A percentile compares a stretch with the other conserved stretches of the same genome.
These are phyloP conservation scores for Cladosporium oxysporum DNA, from an alignment of 2,329 filamentous ascomycete genomes.

Conservation along the genomic window DNA sequence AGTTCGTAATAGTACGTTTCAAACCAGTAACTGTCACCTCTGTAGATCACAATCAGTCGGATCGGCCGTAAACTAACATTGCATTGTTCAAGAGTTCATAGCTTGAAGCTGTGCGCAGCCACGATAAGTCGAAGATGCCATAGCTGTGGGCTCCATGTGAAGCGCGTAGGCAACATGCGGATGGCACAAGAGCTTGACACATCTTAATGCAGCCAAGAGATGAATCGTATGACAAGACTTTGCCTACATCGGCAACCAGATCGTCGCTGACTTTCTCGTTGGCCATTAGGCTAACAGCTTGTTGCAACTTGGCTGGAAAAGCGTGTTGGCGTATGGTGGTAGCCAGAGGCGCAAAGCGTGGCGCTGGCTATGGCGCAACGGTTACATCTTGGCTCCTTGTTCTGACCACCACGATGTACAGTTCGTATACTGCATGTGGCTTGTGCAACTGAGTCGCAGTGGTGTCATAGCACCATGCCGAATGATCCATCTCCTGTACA, in stretches of 20 bases:
- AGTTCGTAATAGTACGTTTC: neutral
- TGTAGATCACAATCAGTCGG: neutral
- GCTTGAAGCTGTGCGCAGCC: neutral
- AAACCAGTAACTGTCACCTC: neutral
- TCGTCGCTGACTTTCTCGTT: neutral
- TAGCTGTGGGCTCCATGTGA: neutral
- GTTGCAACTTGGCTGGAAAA: neutral
- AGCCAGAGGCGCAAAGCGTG: neutral
- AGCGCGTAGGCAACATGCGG: neutral
- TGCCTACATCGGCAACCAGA: neutral
- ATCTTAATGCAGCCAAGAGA: neutral
- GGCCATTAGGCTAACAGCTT: neutral
- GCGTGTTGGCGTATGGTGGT: neutral
- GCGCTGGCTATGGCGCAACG: neutral
- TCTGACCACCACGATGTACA: neutral
- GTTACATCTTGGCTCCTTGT: neutral
- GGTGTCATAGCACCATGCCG: neutral
- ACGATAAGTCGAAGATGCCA: neutral
- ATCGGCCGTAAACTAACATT: neutral
- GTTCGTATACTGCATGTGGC: neutral
- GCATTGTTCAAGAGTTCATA: neutral
- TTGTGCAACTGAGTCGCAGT: neutral
- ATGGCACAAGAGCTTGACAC: neutral
- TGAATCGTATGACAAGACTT: neutral
- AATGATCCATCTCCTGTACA: neutral